phyloP scores from a whole-genome alignment of 2,329 filamentous ascomycete species.

The Phyllosticta capitalensis region DNA sequence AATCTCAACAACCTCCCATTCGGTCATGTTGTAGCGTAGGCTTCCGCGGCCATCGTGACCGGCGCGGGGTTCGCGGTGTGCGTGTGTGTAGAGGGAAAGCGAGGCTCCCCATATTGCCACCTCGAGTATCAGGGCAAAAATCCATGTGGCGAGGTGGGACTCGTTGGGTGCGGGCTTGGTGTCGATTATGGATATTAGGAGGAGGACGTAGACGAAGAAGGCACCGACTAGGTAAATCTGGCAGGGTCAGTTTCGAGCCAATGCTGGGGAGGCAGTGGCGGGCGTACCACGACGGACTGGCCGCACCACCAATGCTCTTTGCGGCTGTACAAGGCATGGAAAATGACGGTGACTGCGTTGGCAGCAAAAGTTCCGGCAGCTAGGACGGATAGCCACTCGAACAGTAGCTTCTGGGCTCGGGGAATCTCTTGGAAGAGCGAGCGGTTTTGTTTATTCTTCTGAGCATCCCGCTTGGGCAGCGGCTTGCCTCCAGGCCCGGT shows the following conservation, averaged over 20 bases:
- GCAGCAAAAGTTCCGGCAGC: conserved; percentile 66
- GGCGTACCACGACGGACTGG: conserved; percentile 63
- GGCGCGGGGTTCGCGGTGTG: conserved; percentile 54
- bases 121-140: conserved; percentile 63
- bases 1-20: conserved; percentile 58
- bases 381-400: conserved; percentile 64
- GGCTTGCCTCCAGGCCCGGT: conserved; percentile 81
- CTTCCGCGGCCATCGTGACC: conserved; percentile 28
- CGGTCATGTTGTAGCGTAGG: conserved; percentile 32
- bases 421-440: conserved; percentile 49
- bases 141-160: conserved; percentile 74
- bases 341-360: conserved; percentile 63
- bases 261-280: conserved; percentile 14
- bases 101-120: conserved; percentile 60
- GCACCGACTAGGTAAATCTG: conserved; percentile 80
- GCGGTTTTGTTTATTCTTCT: conserved; percentile 35
- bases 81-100: conserved; percentile 56
- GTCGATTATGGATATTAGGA: conserved; percentile 80
- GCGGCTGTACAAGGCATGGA: conserved; percentile 60
- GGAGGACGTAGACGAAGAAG: conserved; percentile 77
- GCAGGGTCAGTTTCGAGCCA: conserved; percentile 6
- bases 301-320: conserved; percentile 73
- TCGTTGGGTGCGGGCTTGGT: conserved; percentile 70
- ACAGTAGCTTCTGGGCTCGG: conserved; percentile 57
- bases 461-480: conserved; percentile 55